Evolutionary conservation across 768 basidiomycete species (phyloP).

Genomic region (Russula earlei): DNA sequence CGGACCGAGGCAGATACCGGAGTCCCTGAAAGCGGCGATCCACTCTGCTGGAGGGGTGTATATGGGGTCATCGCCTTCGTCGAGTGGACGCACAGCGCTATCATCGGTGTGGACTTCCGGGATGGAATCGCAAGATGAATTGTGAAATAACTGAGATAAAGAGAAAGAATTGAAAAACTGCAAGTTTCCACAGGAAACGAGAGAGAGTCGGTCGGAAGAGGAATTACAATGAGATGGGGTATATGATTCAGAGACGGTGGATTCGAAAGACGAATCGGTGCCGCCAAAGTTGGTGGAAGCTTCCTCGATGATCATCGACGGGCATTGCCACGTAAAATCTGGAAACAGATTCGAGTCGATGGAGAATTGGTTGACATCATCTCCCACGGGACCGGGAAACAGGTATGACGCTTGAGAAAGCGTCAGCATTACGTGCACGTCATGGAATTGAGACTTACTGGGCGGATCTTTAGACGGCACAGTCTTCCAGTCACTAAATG

Average conservation of each 20-base stretch:
- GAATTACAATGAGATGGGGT: not conserved
- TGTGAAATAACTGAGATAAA: not conserved
- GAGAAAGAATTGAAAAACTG: not conserved
- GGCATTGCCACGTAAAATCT: constrained; percentile 5
- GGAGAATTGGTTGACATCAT: not conserved
- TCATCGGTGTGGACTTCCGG: not conserved
- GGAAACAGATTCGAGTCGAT: not conserved
- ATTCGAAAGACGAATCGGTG: not conserved
- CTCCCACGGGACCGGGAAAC: not conserved
- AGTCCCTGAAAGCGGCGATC: not conserved
- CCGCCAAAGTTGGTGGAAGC: not conserved
- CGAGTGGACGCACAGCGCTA: not conserved
- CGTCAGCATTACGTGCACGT: not conserved
- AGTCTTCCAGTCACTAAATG: constrained; percentile 1
- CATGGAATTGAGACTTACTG: not conserved
- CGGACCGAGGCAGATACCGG: not conserved
- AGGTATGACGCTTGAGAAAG: not conserved
- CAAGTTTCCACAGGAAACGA: not conserved
- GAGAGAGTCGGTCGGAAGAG: not conserved
- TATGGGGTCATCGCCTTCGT: not conserved
- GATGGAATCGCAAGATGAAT: not conserved
- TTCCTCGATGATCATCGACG: not conserved
- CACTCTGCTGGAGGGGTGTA: not conserved
- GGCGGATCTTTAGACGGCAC: not conserved
- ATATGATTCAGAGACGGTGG: not conserved